These are phyloP conservation scores for Coemansia sp. DNA, from an alignment of 192 early-diverging fungal genomes.

Conservation along the genomic window DNA sequence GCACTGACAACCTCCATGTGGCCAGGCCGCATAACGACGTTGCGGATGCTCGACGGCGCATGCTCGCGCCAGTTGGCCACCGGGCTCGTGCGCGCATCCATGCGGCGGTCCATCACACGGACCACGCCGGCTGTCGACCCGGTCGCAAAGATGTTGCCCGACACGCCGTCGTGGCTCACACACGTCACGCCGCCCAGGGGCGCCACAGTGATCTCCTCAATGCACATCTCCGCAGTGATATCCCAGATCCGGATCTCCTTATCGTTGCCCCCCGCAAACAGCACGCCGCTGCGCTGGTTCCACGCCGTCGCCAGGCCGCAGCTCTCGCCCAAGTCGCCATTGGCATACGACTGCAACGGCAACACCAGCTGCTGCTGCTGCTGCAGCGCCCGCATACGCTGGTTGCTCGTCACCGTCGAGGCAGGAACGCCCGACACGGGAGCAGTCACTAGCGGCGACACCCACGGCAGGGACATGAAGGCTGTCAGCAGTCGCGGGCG, in stretches of 20 bases:
- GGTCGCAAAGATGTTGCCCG: slow-evolving; percentile 40
- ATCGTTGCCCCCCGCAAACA: slow-evolving; percentile 44
- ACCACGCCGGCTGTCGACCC: slow-evolving; percentile 47
- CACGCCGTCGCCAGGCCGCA: slow-evolving; percentile 43
- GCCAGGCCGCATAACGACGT: slow-evolving; percentile 35
- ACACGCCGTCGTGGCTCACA: slow-evolving; percentile 38
- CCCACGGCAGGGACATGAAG: slow-evolving; percentile 44
- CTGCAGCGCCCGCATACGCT: slow-evolving; percentile 14
- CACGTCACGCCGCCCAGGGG: slow-evolving; percentile 46
- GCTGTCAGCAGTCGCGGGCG: slow-evolving; percentile 41
- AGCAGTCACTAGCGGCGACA: not conserved
- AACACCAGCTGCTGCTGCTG: slow-evolving; percentile 3
- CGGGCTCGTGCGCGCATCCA: slow-evolving; percentile 22
- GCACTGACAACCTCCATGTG: slow-evolving; percentile 46
- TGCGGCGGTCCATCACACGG: slow-evolving; percentile 50
- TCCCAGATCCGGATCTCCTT: slow-evolving; percentile 54
- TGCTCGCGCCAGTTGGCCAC: slow-evolving; percentile 51
- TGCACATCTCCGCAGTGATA: slow-evolving; percentile 41
- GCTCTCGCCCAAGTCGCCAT: not conserved
- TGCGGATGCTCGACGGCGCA: slow-evolving; percentile 24
- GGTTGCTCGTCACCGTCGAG: not conserved
- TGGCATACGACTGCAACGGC: not conserved
- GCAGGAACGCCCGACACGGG: not conserved
- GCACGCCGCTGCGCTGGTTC: slow-evolving; percentile 45
- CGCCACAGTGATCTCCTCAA: slow-evolving; percentile 37